Evolutionary conservation across 495 filamentous ascomycete genomes (phyloP), one percentile per base, ranked within the genome.

Genomic region (Lophiotrema nucula): DNA sequence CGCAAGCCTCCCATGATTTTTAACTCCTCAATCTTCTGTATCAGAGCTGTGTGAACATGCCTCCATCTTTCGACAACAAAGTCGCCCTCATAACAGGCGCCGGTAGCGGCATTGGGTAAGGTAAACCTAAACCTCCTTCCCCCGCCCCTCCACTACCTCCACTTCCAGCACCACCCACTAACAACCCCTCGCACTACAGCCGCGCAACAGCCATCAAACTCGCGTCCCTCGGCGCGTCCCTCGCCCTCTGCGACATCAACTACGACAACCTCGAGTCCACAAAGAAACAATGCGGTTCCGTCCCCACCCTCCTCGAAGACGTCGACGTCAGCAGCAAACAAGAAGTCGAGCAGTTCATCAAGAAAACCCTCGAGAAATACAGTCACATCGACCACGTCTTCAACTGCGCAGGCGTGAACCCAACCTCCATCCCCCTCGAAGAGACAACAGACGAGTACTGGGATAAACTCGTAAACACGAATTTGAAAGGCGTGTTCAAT

Each of bases 341-440:
- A 31, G 60, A 58, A 31, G 66, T 67, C 31, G 47, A 47, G 56
- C 49, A 59, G n/a, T 68, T 71, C 47, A 55, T 78, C 27, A 48
- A 62, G 0, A 58, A 58, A 6, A 59, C 75, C 16, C 62, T 71
- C 16, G 38, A 37, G 0, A 72, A 69, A 16, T 65, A 73, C 47
- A 60, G 66, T 35, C 46, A 53, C 4, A 67, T 79, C 27, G 66
- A 79, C 65, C 69, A 75, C 52, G 68, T 82, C 2, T 76, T 82
- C 67, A 80, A 80, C 65, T 79, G 77, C 55, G 79, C 79, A 0
- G 79, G 79, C 13, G 65, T 81, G 15, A 78, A 79, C 52, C 74
- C 77, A 6, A 77, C 74, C 2, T 54, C 57, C 3, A 58, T 58
- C 31, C 46, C 61, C 11, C 31, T 70, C 22, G 66, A 62, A 27